phyloP scores from a whole-genome alignment of 495 filamentous ascomycete genomes.

The Echria macrotheca region DNA sequence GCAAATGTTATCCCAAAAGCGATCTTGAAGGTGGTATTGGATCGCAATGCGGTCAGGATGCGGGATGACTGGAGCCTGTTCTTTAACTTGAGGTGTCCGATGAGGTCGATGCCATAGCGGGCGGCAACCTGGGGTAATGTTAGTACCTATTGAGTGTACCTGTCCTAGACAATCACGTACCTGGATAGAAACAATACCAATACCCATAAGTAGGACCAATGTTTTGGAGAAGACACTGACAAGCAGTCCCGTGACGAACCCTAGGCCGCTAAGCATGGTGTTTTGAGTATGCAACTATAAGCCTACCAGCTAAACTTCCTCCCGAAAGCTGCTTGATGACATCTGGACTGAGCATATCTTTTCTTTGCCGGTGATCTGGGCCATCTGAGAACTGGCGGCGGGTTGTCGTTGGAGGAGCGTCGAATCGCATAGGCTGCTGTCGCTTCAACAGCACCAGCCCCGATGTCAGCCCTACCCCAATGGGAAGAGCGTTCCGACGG shows the following conservation, averaged over 20 bases:
- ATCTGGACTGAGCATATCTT: slow-evolving; percentile 41
- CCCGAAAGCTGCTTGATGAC: slow-evolving; percentile 62
- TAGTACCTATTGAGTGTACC: not conserved
- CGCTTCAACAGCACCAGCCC: slow-evolving; percentile 14
- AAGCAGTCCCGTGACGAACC: slow-evolving; percentile 63
- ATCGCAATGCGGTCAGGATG: slow-evolving; percentile 52
- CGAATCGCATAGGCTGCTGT: slow-evolving; percentile 29
- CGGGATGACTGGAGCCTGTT: slow-evolving; percentile 46
- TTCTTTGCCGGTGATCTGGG: slow-evolving; percentile 7
- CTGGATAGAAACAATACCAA: slow-evolving; percentile 65
- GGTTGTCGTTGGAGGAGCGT: slow-evolving; percentile 13
- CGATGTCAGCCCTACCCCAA: slow-evolving; percentile 24
- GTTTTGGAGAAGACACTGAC: slow-evolving; percentile 71
- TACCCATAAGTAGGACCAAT: slow-evolving; percentile 64
- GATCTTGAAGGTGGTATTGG: slow-evolving; percentile 71
- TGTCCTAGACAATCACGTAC: slow-evolving; percentile 38
- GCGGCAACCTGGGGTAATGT: slow-evolving; percentile 56
- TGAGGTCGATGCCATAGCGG: slow-evolving; percentile 65
- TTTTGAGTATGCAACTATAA: not conserved
- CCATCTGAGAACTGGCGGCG: not conserved
- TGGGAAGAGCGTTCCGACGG: slow-evolving; percentile 15
- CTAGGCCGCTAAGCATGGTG: slow-evolving; percentile 24
- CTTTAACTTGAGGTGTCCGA: slow-evolving; percentile 31
- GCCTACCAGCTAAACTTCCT: slow-evolving; percentile 60
- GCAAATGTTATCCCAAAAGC: slow-evolving; percentile 73